A percentile compares a stretch with the other conserved stretches of the same genome.
These are phyloP conservation scores for Berberis thunbergii DNA, from an alignment of 164 flowering plant species.

Conservation along the genomic window DNA sequence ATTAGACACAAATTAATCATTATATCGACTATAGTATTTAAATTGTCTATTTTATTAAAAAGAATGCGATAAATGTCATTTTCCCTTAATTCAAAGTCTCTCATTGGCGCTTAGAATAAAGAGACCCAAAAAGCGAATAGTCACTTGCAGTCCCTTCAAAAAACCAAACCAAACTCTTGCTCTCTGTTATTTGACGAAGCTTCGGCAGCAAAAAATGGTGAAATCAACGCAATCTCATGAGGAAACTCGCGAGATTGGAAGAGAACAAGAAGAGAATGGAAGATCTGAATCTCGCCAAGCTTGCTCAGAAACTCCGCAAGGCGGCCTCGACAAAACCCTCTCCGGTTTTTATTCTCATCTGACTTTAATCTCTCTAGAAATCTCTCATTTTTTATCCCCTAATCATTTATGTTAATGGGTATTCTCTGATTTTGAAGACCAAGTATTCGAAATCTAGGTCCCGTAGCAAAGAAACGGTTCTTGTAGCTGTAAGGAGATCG, in stretches of 20 bases:
- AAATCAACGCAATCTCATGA: constrained; percentile 23
- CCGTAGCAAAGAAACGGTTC: constrained; percentile 8
- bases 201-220: constrained; percentile 14
- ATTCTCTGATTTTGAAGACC: constrained; percentile 13
- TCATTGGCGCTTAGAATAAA: no score
- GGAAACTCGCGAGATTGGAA: constrained; percentile 41
- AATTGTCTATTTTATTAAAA: no score
- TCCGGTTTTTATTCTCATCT: constrained; percentile 9
- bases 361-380: neutral
- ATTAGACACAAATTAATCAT: no score
- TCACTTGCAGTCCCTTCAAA: no score
- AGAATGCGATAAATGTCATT: no score
- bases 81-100: no score
- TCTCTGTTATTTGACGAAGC: no score
- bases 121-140: no score
- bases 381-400: neutral
- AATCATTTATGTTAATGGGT: neutral
- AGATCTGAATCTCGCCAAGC: constrained; percentile 39
- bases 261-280: constrained; percentile 62
- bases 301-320: constrained; percentile 26
- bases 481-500: constrained; percentile 40
- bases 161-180: no score
- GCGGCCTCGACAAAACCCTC: constrained; percentile 24
- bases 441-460: constrained; percentile 26
- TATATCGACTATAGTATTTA: no score